Conservation (phyloP, 2,329 filamentous ascomycete genomes). For the Cytospora piceicola region DNA sequence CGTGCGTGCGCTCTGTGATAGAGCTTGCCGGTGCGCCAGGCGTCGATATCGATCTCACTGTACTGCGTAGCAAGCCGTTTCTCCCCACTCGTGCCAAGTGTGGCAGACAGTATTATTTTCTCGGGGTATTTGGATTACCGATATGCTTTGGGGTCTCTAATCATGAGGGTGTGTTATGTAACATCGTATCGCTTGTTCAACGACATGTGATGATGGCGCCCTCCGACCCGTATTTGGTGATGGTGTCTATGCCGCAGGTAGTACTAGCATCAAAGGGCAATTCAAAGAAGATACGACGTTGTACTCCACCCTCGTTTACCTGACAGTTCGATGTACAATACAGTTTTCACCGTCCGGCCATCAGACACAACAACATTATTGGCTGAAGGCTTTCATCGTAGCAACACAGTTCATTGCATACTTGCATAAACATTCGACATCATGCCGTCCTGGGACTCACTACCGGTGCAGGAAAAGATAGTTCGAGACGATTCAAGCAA, state of each 20-base stretch:
- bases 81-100: slow-evolving; percentile 8
- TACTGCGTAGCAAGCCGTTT: not conserved
- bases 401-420: not conserved
- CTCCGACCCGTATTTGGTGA: not conserved
- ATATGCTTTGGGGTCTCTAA: not conserved
- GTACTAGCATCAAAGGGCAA: not conserved
- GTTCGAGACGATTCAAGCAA: slow-evolving; percentile 22
- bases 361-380: not conserved
- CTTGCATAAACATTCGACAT: not conserved
- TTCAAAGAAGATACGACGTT: not conserved
- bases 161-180: slow-evolving; percentile 2
- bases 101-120: too few relatives aligned
- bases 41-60: not conserved
- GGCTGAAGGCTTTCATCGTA: not conserved
- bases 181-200: not conserved
- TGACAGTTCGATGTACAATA: not conserved
- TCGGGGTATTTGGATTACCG: not conserved
- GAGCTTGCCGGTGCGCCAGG: not conserved
- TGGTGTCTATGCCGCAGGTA: not conserved
- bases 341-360: not conserved
- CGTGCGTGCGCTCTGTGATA: not conserved
- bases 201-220: not conserved
- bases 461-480: slow-evolving; percentile 16
- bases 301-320: not conserved
- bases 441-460: slow-evolving; percentile 5